These are phyloP conservation scores for Elsinoe fawcettii DNA, from an alignment of 2,329 filamentous ascomycete genomes.

Conservation along the genomic window DNA sequence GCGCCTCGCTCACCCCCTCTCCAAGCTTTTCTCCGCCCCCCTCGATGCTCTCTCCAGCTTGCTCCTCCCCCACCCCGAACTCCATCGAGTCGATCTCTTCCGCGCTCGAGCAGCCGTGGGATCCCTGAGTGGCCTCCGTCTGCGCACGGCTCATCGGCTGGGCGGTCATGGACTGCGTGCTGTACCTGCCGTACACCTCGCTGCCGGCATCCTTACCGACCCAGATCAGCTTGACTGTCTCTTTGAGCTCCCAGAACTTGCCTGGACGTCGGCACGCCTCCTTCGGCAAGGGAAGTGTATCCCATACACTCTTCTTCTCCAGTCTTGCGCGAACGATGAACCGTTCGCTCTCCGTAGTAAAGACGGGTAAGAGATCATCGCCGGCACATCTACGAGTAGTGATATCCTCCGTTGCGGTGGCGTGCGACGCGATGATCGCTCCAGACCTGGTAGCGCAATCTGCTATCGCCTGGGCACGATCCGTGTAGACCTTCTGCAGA, in stretches of 20 bases:
- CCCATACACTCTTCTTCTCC: neutral
- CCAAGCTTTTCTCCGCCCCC: neutral
- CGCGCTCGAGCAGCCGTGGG: neutral
- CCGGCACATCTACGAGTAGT: neutral
- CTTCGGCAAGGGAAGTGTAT: neutral
- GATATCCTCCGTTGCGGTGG: neutral
- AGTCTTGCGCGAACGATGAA: neutral
- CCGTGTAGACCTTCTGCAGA: neutral
- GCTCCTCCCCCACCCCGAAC: neutral
- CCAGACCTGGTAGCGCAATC: neutral
- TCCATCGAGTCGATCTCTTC: neutral
- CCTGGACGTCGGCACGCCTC: neutral
- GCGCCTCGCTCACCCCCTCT: neutral
- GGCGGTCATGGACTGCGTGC: neutral
- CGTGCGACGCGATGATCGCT: neutral
- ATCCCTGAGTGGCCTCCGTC: neutral
- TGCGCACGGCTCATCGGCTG: neutral
- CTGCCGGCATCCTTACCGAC: neutral
- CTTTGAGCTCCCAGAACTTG: conserved; percentile 1
- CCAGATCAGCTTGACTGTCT: conserved; percentile 5
- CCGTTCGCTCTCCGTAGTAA: neutral
- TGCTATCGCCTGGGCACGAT: neutral
- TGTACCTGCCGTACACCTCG: neutral
- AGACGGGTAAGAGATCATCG: neutral
- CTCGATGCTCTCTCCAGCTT: neutral